Conservation (phyloP, 257 asterid genomes). For the Nicotiana noctiflora region DNA sequence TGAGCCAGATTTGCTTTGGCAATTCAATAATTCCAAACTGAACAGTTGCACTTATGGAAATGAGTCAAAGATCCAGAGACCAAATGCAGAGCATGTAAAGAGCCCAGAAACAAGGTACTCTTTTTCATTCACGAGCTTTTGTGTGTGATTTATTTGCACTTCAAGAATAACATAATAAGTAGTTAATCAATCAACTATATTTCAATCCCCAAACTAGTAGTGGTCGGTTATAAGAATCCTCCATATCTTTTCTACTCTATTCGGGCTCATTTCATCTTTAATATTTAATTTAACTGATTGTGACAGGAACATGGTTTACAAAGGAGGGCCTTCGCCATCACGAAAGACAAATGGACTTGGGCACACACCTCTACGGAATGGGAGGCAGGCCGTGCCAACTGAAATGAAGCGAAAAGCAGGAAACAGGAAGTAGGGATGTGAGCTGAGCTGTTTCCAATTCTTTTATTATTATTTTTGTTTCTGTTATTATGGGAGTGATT, state of each 20-base stretch:
- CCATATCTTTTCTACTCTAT: background rate
- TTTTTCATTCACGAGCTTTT: background rate
- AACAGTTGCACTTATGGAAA: slow-evolving; percentile 33
- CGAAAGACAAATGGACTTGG: slow-evolving; percentile 44
- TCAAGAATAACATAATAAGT: background rate
- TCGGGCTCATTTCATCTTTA: background rate
- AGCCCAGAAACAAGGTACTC: slow-evolving; percentile 51
- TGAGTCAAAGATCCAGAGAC: slow-evolving; percentile 33
- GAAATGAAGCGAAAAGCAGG: slow-evolving; percentile 62
- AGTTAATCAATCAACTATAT: background rate
- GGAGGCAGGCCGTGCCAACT: slow-evolving; percentile 33
- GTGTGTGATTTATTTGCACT: background rate
- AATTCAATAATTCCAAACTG: slow-evolving; percentile 46
- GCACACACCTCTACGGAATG: slow-evolving; percentile 42
- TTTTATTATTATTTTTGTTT: slow-evolving; percentile 9
- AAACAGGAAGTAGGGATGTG: slow-evolving; percentile 45
- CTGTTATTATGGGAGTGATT: slow-evolving; percentile 21
- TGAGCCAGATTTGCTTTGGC: slow-evolving; percentile 69
- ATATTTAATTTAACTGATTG: slow-evolving; percentile 1
- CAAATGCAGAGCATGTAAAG: slow-evolving; percentile 31
- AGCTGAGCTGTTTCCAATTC: slow-evolving; percentile 14
- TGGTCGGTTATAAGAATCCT: background rate
- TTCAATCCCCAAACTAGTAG: background rate
- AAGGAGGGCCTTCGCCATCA: slow-evolving; percentile 58
- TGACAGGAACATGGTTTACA: slow-evolving; percentile 56